Conservation (phyloP, 306 rosid species). For the Rosa multiflora region DNA sequence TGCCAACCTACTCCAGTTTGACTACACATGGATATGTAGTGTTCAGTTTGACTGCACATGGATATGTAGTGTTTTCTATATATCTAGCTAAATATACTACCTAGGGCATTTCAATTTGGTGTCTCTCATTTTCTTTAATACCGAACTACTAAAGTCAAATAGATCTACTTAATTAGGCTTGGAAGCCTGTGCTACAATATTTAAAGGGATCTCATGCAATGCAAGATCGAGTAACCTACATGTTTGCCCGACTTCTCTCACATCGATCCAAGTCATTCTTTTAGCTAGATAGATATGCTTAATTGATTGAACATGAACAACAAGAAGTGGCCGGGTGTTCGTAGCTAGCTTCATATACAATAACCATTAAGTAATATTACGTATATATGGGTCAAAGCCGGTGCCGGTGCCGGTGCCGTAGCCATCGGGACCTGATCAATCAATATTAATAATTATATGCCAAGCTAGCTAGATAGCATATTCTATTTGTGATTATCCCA, state of each 20-base stretch:
- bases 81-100: too few species aligned
- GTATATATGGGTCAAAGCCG: conserved; percentile 9
- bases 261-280: not conserved
- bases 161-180: not conserved
- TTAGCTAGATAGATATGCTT: not conserved
- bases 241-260: not conserved
- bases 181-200: not conserved
- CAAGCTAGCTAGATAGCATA: not conserved
- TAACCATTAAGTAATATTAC: not conserved
- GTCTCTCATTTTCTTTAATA: not conserved
- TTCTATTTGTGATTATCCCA: not conserved
- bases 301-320: not conserved
- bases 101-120: not conserved
- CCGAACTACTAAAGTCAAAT: not conserved
- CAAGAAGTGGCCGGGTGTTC: not conserved
- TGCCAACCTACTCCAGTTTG: too few species aligned
- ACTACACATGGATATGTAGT: too few species aligned
- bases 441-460: not conserved
- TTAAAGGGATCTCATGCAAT: too few species aligned
- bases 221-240: not conserved
- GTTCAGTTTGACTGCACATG: too few species aligned
- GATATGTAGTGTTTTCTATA: too few species aligned
- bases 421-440: conserved; percentile 12
- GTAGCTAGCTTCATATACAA: not conserved
- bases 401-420: not conserved